phyloP scores from a whole-genome alignment of 495 filamentous ascomycete genomes.

The Tetracladium setigerum region DNA sequence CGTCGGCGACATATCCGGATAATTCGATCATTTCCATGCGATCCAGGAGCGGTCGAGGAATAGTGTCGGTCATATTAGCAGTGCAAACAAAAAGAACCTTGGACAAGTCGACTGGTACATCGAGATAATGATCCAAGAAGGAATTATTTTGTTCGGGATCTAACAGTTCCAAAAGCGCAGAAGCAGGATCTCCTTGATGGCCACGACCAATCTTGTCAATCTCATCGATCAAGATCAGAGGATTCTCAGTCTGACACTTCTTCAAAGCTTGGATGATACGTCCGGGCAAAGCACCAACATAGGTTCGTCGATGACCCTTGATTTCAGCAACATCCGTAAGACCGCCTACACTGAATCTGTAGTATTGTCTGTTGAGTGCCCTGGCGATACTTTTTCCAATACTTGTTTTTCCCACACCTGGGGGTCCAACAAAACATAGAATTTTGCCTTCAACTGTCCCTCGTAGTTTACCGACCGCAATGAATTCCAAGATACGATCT shows the following conservation, averaged over 20 bases:
- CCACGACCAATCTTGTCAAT: constrained; percentile 96
- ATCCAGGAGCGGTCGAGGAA: constrained; percentile 87
- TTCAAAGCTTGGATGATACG: constrained; percentile 97
- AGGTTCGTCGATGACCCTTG: constrained; percentile 94
- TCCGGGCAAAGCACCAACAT: constrained; percentile 92
- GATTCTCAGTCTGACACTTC: constrained; percentile 98
- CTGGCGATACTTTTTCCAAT: constrained; percentile 97
- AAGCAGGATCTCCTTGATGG: constrained; percentile 93
- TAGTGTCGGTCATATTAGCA: constrained; percentile 98
- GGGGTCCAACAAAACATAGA: constrained; percentile 93
- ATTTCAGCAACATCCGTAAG: constrained; percentile 98
- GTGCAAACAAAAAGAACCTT: constrained; percentile 99
- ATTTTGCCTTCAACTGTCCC: constrained; percentile 99
- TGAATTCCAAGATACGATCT: constrained; percentile 97
- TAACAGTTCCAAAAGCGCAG: constrained; percentile 86
- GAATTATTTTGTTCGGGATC: constrained; percentile 97
- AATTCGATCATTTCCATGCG: constrained; percentile 98
- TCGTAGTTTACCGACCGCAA: constrained; percentile 94
- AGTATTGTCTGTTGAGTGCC: constrained; percentile 91
- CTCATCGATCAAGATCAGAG: constrained; percentile 93
- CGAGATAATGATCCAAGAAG: constrained; percentile 98
- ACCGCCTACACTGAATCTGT: constrained; percentile 95
- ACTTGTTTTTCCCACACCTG: constrained; percentile 93
- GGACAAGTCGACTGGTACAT: constrained; percentile 94
- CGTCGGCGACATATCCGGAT: constrained; percentile 94